phyloP scores from a whole-genome alignment of 2,329 filamentous ascomycete species.

The Fusarium incarnatum region DNA sequence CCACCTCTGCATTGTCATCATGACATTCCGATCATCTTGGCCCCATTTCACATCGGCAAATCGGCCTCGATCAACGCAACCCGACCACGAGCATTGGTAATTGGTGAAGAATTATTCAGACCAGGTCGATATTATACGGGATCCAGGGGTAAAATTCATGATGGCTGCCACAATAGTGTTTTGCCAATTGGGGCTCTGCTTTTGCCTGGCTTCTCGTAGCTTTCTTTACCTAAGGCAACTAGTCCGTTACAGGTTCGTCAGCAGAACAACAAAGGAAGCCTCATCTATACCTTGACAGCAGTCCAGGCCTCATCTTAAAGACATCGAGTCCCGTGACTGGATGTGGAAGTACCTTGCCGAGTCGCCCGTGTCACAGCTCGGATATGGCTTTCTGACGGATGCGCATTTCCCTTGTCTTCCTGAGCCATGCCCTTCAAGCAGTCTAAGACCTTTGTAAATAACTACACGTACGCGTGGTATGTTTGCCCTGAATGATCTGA shows the following conservation, averaged over 20 bases:
- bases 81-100: conserved; percentile 13
- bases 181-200: not conserved
- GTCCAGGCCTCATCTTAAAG: not conserved
- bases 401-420: not conserved
- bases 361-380: conserved; percentile 11
- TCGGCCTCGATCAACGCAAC: conserved; percentile 15
- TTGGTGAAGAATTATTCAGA: not conserved
- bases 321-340: conserved; percentile 21
- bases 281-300: not conserved
- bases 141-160: conserved; percentile 13
- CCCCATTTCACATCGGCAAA: conserved; percentile 10
- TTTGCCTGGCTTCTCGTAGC: conserved; percentile 2
- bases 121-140: not conserved
- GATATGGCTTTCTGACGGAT: not conserved
- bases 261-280: not conserved
- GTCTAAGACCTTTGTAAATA: not conserved
- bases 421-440: not conserved
- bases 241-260: not conserved
- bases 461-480: conserved; percentile 8
- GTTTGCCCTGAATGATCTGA: not conserved
- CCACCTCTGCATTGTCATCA: conserved; percentile 28
- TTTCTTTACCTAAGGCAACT: conserved; percentile 13
- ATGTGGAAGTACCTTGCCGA: conserved; percentile 24
- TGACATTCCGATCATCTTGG: conserved; percentile 36
- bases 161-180: conserved; percentile 1